Evolutionary conservation across 2,329 filamentous ascomycete genomes (phyloP).

Genomic region (Penicillium freii): DNA sequence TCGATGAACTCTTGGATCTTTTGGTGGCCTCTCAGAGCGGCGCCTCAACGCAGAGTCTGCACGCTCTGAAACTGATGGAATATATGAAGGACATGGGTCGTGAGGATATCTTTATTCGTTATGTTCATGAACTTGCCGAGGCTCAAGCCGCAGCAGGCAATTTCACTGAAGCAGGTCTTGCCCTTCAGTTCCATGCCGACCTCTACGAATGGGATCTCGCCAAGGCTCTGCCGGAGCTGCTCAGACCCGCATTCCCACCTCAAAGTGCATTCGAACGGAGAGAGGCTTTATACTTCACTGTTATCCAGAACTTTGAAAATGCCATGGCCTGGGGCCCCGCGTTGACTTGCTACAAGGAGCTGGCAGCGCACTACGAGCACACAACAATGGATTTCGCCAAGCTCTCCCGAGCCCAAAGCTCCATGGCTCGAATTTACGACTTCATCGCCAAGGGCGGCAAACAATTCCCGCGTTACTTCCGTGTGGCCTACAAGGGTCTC

Average conservation of each 20-base stretch:
- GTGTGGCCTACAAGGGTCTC: constrained; percentile 82
- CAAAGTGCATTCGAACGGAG: constrained; percentile 91
- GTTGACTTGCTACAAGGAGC: constrained; percentile 81
- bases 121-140: constrained; percentile 85
- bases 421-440: constrained; percentile 91
- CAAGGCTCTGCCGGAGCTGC: constrained; percentile 62
- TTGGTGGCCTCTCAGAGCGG: constrained; percentile 84
- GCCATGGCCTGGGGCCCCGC: constrained; percentile 93
- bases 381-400: constrained; percentile 91
- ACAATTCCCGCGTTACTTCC: constrained; percentile 81
- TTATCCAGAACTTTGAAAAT: constrained; percentile 92
- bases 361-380: constrained; percentile 85
- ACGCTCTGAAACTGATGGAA: constrained; percentile 88
- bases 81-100: constrained; percentile 96
- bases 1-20: constrained; percentile 88
- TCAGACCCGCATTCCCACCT: constrained; percentile 73
- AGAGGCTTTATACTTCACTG: constrained; percentile 86
- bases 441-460: constrained; percentile 78
- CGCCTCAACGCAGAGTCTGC: constrained; percentile 74
- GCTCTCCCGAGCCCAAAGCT: constrained; percentile 80
- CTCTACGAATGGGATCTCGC: constrained; percentile 86
- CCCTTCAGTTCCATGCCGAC: constrained; percentile 85
- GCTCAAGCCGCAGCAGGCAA: constrained; percentile 75
- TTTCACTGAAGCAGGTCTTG: constrained; percentile 82
- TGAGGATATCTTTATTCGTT: constrained; percentile 93